Evolutionary conservation across 2,329 filamentous ascomycete species (phyloP), one percentile per base, ranked within the genome.

Genomic region (Parastagonospora avenae): DNA sequence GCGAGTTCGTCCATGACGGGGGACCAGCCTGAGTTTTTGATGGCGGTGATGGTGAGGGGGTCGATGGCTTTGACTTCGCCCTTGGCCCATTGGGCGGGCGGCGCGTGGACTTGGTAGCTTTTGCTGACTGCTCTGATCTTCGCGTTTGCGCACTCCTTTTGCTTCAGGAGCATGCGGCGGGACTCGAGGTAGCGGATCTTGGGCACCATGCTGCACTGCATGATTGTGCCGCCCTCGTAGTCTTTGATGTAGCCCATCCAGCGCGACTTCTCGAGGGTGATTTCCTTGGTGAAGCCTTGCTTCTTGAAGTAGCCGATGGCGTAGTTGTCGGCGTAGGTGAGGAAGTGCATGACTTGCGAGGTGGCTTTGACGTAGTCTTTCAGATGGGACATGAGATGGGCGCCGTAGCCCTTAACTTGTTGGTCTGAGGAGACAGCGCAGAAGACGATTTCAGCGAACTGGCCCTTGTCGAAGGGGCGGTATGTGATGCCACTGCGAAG

Each of bases 201-300:
- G 7, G 93, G 93, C 15, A 99, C 83, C 94, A 99, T 97, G 45
- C 89, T 91, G 70, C 94, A 99, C 77, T 99, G 94, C 94, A 99
- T 99, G 55, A 99, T 96, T 0, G 94, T 99, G 51, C 94, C 94
- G 50, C 94, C 94, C 76, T 99, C 94, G 73, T 99, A 99, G 72
- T 99, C 94, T 72, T 99, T 99, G 79, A 99, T 99, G 67, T 97
- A 99, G 2, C 94, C 94, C 94, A 97, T 97, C 94, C 94, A 99
- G 3, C 91, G 87, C 2, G 88, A 86, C 66, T 87, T 89, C 52
- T 94, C 90, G 1, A 99, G 84, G 0, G 92, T 96, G 58, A 99
- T 97, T 66, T 99, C 93, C 73, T 99, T 99, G 1, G 94, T 97
- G 70, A 99, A 99, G 0, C 94, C 94, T 72, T 99, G 94, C 73